These are phyloP conservation scores for Cynara cardunculus DNA, from an alignment of 129 eudicot genomes.

Conservation along the genomic window DNA sequence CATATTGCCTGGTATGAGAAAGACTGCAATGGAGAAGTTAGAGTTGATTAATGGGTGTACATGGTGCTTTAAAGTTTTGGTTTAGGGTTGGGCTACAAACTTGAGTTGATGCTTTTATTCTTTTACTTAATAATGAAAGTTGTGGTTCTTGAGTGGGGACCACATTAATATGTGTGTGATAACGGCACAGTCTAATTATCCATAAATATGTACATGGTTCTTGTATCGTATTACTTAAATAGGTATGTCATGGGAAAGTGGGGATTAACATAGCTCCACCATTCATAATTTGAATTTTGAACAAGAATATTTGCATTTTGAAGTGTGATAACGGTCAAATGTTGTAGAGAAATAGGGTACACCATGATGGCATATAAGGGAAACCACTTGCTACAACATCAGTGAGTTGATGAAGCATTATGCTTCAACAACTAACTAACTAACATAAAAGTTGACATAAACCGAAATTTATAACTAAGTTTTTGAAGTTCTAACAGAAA, in stretches of 20 bases:
- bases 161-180: not conserved
- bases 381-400: not conserved
- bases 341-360: not conserved
- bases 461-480: not conserved
- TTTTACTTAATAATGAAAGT: not conserved
- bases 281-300: not conserved
- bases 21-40: not conserved
- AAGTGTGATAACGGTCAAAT: not conserved
- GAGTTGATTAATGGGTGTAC: not conserved
- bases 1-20: not conserved
- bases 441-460: not conserved
- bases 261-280: not conserved
- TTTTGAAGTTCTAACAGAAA: not conserved
- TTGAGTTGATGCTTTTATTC: not conserved
- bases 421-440: not conserved
- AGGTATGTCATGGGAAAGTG: not conserved
- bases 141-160: not conserved
- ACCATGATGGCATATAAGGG: not conserved
- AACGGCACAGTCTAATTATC: not conserved
- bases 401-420: not conserved
- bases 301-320: not conserved
- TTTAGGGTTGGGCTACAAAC: not conserved
- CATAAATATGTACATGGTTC: not conserved
- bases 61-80: not conserved
- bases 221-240: not conserved